Base-by-base conservation (phyloP, 768 basidiomycete genomes). In the Panaeolus papilionaceus region DNA sequence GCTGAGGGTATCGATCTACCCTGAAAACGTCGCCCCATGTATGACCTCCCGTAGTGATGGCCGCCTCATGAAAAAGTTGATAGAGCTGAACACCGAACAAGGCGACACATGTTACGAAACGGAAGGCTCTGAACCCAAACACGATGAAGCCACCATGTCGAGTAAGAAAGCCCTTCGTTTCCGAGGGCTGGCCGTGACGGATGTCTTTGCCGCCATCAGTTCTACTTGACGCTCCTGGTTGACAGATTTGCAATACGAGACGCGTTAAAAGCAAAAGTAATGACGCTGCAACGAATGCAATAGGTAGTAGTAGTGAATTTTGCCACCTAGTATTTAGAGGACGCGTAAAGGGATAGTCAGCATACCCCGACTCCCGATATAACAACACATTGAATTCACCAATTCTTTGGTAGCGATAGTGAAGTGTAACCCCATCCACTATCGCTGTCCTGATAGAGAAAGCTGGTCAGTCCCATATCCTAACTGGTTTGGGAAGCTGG, bases 91-190 rank as follows among this genome's bases (percentile, higher is more conserved):
- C 44, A 1, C 33, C 47, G 23, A 64, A 51, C 47, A 64, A 51
- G 7, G 44, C 42, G 45, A 38, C 38, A 42, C 44, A 28, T 4
- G 45, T 33, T 4, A 64, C 14, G 14, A 64, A 45, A 11, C 64
- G 45, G 3, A 47, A 18, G 4, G 44, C 20, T 45, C 49, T 28
- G 37, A 51, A 64, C 7, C 45, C 64, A 37, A 64, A 64, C 1
- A 64, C 38, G 16, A 64, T 18, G 6, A 49, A 51, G 10, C 64
- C 44, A 33, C 47, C 64, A 33, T 58, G 54, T 33, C 28, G 54
- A 0, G 26, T 12, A 37, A 58, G 54, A 16, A 37, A 37, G 11
- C 28, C n/a, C 28, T 58, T 58, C 14, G 26, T 28, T 11, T 51
- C 49, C 23, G 44, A 45, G 14, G n/a, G 54, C 10, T 7, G 42